These are phyloP conservation scores for Colletotrichum tamarilloi DNA, from an alignment of 2,329 filamentous ascomycete genomes.

Conservation along the genomic window DNA sequence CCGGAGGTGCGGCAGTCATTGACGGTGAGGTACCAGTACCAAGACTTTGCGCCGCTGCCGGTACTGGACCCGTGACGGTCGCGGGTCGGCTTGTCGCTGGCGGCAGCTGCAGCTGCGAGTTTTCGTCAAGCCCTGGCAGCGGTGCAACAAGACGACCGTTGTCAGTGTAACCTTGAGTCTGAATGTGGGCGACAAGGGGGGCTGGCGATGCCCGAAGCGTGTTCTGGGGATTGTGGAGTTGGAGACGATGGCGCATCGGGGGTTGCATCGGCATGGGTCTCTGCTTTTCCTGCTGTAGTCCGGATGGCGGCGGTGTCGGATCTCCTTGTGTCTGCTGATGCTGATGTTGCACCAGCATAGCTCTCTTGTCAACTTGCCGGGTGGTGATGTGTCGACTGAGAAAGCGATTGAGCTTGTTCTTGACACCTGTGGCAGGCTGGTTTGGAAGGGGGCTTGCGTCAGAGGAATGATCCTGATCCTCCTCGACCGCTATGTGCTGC, in stretches of 20 bases:
- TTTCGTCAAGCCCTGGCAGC: constrained; percentile 27
- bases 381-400: constrained; percentile 19
- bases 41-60: constrained; percentile 7
- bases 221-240: constrained; percentile 36
- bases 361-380: not conserved
- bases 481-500: not conserved
- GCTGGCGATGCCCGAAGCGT: constrained; percentile 10
- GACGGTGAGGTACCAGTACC: constrained; percentile 5
- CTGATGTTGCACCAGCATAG: not conserved
- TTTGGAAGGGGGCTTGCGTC: constrained; percentile 1
- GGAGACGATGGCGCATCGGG: constrained; percentile 28
- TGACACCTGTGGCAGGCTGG: constrained; percentile 11
- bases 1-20: constrained; percentile 11
- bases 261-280: constrained; percentile 31
- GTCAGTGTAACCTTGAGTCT: constrained; percentile 23
- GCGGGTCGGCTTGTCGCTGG: not conserved
- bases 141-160: constrained; percentile 25
- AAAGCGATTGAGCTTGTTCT: constrained; percentile 22
- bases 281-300: not conserved
- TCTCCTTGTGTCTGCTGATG: constrained; percentile 13
- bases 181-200: constrained; percentile 13
- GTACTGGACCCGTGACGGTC: not conserved
- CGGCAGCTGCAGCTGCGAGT: constrained; percentile 19
- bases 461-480: not conserved
- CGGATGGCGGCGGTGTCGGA: constrained; percentile 13